Conservation (phyloP, 192 early-diverging fungal species). For the Obelidium mucronatum region DNA sequence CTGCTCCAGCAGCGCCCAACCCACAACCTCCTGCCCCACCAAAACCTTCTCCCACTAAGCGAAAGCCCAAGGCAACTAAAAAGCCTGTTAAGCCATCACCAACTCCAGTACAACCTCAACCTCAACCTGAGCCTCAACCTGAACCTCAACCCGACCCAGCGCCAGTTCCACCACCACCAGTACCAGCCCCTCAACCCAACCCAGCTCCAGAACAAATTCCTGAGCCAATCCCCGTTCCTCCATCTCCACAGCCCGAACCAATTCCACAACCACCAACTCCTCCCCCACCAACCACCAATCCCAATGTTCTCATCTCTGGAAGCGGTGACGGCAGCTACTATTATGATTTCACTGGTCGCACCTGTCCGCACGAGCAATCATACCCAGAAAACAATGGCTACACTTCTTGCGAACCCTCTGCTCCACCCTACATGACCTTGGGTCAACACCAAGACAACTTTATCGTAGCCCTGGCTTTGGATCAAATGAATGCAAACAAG, state of each 20-base stretch:
- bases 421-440: conserved; percentile 16
- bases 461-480: conserved; percentile 25
- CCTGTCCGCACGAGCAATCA: background rate
- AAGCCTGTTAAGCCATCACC: background rate
- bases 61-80: too few species aligned
- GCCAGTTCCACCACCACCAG: background rate
- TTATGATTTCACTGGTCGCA: conserved; percentile 9
- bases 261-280: background rate
- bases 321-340: conserved; percentile 22
- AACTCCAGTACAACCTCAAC: background rate
- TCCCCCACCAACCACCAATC: background rate
- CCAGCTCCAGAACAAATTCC: background rate
- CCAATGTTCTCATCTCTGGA: conserved; percentile 20
- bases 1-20: too few species aligned
- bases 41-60: too few species aligned
- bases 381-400: conserved; percentile 28
- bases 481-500: conserved; percentile 23
- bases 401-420: conserved; percentile 25
- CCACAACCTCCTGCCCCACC: too few species aligned
- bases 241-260: background rate
- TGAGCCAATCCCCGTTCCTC: background rate
- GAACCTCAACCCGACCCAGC: background rate
- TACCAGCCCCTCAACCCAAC: background rate
- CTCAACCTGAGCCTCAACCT: background rate
- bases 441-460: background rate